Conservation (phyloP, 2,329 filamentous ascomycete species). For the Tolypocladium pustulatum region DNA sequence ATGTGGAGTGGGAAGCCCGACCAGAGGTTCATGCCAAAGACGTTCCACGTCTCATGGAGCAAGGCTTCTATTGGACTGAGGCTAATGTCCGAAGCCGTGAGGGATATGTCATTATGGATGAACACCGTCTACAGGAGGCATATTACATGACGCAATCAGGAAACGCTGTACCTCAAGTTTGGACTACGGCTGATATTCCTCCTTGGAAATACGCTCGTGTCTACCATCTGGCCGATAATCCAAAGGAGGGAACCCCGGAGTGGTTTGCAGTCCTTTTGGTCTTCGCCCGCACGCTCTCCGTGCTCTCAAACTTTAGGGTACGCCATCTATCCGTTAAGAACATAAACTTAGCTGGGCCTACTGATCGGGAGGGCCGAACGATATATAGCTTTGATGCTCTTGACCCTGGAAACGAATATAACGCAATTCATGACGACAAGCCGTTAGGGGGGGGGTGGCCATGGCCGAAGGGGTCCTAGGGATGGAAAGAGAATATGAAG, state of each 20-base stretch:
- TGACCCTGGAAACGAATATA: background rate
- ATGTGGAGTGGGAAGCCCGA: background rate
- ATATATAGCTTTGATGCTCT: background rate
- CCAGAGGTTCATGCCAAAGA: background rate
- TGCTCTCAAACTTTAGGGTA: background rate
- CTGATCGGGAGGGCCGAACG: background rate
- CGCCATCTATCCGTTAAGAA: background rate
- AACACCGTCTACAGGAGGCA: background rate
- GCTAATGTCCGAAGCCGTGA: background rate
- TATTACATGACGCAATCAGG: background rate
- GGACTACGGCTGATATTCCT: too few relatives aligned
- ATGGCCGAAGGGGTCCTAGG: background rate
- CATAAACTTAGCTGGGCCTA: background rate
- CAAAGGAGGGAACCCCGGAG: background rate
- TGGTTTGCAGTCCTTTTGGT: background rate
- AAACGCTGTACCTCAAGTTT: too few relatives aligned
- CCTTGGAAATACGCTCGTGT: background rate
- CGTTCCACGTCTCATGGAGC: background rate
- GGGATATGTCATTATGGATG: background rate
- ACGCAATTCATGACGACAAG: background rate
- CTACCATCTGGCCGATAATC: background rate
- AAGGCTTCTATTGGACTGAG: background rate
- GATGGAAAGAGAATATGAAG: background rate
- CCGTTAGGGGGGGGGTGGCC: background rate
- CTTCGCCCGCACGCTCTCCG: background rate